Evolutionary conservation across 768 basidiomycete genomes (phyloP).

Genomic region (Tulasnella sp.): DNA sequence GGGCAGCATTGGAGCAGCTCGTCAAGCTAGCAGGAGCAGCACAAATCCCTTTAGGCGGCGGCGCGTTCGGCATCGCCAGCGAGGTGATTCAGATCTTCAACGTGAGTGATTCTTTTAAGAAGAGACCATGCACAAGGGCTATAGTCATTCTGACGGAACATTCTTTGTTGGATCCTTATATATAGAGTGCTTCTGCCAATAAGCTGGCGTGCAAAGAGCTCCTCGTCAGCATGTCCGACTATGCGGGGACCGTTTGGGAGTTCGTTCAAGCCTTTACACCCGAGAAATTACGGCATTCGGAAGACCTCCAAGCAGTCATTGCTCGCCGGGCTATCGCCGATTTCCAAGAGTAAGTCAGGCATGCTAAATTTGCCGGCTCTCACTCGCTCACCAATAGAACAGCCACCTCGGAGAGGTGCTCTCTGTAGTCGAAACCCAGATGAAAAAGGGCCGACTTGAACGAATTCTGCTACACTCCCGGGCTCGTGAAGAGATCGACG

Average conservation of each 20-base stretch:
- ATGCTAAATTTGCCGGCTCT: background rate
- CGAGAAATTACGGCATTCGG: background rate
- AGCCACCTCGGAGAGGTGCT: background rate
- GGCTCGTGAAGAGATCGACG: background rate
- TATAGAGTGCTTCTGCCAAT: background rate
- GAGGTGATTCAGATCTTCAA: conserved; percentile 13
- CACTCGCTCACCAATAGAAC: background rate
- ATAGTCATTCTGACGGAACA: background rate
- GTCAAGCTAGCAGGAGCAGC: background rate
- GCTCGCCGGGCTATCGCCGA: background rate
- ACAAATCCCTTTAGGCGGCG: background rate
- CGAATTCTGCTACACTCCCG: background rate
- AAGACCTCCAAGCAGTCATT: background rate
- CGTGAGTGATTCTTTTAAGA: conserved; percentile 6
- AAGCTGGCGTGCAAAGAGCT: background rate
- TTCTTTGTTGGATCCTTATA: background rate
- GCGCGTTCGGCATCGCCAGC: background rate
- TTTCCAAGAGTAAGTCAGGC: conserved; percentile 1
- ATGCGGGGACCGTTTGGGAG: background rate
- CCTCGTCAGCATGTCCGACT: conserved; percentile 3
- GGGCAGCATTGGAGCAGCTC: conserved; percentile 12
- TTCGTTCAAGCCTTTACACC: background rate
- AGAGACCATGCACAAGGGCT: background rate
- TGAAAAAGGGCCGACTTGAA: background rate
- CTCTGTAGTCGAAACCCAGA: background rate